Conservation (phyloP, 345 rosid species). For the Eucalyptus coolabah region DNA sequence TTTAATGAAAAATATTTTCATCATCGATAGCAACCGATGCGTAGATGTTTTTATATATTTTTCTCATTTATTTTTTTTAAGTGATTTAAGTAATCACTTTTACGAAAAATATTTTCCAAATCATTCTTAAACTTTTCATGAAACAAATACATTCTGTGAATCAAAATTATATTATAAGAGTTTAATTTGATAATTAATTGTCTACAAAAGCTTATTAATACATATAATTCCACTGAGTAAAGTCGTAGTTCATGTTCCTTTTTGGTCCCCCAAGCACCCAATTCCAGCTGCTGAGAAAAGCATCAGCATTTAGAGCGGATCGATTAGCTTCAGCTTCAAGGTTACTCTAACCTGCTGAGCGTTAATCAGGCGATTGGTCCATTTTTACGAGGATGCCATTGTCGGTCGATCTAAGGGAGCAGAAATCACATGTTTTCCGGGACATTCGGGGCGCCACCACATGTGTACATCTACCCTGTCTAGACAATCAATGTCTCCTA, state of each 20-base stretch:
- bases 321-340: background rate
- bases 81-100: too few relatives aligned
- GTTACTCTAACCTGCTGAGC: background rate
- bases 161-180: background rate
- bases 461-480: background rate
- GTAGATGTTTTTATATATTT: too few relatives aligned
- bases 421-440: background rate
- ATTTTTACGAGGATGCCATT: background rate
- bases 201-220: background rate
- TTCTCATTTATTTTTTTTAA: too few relatives aligned
- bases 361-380: background rate
- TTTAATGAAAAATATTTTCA: too few relatives aligned
- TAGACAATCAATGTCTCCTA: background rate
- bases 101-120: fast-evolving
- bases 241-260: background rate
- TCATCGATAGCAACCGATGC: fast-evolving
- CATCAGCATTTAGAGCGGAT: background rate
- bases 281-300: background rate
- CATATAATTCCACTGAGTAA: background rate
- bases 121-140: background rate
- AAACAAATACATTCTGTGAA: background rate
- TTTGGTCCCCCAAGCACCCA: background rate
- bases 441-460: background rate
- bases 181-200: background rate
- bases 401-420: background rate